Evolutionary conservation across 2,329 filamentous ascomycete species (phyloP).

Genomic region (Phyllosticta paracitricarpa): DNA sequence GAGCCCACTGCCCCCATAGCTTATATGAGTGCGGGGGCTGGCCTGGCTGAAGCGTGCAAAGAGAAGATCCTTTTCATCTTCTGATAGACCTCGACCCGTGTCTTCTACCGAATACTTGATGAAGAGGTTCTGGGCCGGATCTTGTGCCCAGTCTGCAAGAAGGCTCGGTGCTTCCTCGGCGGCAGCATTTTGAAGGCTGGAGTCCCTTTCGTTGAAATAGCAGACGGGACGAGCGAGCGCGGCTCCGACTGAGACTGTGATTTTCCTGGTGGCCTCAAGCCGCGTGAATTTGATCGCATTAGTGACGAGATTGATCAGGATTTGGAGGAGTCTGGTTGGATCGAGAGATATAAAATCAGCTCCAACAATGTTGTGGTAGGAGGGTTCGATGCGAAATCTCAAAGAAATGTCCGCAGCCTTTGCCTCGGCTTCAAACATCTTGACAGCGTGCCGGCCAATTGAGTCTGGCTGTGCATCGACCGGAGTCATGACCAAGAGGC

Average conservation of each 20-base stretch:
- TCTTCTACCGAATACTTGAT: constrained; percentile 27
- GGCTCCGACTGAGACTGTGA: constrained; percentile 31
- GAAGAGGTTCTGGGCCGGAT: constrained; percentile 25
- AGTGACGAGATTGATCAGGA: constrained; percentile 34
- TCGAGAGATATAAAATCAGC: constrained; percentile 33
- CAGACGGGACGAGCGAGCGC: constrained; percentile 1
- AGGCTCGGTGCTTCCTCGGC: constrained; percentile 3
- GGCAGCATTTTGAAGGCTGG: background rate
- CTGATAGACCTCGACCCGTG: constrained; percentile 30
- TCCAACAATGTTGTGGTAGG: constrained; percentile 22
- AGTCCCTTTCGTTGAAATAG: background rate
- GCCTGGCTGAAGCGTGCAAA: constrained; percentile 26
- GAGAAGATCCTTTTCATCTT: constrained; percentile 24
- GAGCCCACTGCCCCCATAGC: constrained; percentile 36
- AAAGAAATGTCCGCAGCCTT: constrained; percentile 23
- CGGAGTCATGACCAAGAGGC: constrained; percentile 33
- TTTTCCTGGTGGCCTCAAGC: constrained; percentile 21
- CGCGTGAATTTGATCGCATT: constrained; percentile 40
- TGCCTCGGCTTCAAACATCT: constrained; percentile 31
- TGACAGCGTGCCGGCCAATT: constrained; percentile 21
- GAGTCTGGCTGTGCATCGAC: constrained; percentile 4
- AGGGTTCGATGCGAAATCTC: constrained; percentile 25
- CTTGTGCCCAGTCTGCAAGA: constrained; percentile 22
- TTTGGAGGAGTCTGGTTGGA: constrained; percentile 33
- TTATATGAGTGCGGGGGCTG: constrained; percentile 26